These are phyloP conservation scores for Starmera caribaea DNA, from an alignment of 805 yeast species.

Conservation along the genomic window DNA sequence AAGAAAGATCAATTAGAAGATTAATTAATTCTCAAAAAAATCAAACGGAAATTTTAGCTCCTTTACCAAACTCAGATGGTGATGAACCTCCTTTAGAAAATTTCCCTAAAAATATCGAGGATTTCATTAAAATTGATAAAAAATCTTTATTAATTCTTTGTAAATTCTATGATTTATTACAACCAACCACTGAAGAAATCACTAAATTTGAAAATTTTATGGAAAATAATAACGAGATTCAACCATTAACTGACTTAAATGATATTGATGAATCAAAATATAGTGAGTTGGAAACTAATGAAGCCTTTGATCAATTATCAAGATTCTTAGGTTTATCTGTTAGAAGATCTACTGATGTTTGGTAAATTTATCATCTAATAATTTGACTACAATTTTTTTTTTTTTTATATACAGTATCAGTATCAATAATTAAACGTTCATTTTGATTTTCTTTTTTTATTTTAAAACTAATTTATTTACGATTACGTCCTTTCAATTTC, in stretches of 20 bases:
- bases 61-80: slow-evolving; percentile 74
- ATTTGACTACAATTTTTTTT: too few species aligned
- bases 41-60: slow-evolving; percentile 41
- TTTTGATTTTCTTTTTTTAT: too few species aligned
- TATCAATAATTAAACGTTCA: too few species aligned
- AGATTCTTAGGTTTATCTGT: slow-evolving; percentile 54
- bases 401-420: too few species aligned
- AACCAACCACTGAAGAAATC: slow-evolving; percentile 50
- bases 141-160: slow-evolving; percentile 43
- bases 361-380: slow-evolving; percentile 31
- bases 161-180: slow-evolving; percentile 67
- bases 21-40: slow-evolving; percentile 48
- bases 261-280: slow-evolving; percentile 20
- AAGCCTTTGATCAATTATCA: slow-evolving; percentile 53
- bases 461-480: slow-evolving; percentile 7
- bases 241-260: slow-evolving; percentile 23
- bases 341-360: slow-evolving; percentile 42
- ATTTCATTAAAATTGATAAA: slow-evolving; percentile 38
- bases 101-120: slow-evolving; percentile 52
- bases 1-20: slow-evolving; percentile 68
- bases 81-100: slow-evolving; percentile 42
- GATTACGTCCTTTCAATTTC: slow-evolving; percentile 19
- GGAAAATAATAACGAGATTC: slow-evolving; percentile 36
- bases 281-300: slow-evolving; percentile 39
- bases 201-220: slow-evolving; percentile 40